These are phyloP conservation scores for Boletus rufocinnamomeus DNA, from an alignment of 768 basidiomycete genomes.

Conservation along the genomic window DNA sequence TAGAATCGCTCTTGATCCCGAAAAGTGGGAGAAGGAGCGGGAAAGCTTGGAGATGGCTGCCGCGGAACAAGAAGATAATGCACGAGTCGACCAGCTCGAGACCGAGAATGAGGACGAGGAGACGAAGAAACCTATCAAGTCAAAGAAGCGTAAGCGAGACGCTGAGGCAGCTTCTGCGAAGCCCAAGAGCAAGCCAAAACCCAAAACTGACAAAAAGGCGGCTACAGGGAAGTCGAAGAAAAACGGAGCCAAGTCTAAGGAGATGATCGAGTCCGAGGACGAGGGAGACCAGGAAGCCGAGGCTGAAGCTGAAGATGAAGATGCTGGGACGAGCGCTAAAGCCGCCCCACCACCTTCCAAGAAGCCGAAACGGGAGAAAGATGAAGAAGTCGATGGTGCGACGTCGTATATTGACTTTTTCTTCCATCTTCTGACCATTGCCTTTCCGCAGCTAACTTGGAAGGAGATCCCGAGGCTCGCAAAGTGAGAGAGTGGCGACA, in stretches of 20 bases:
- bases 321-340: constrained; percentile 52
- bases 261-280: constrained; percentile 68
- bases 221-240: constrained; percentile 44
- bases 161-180: constrained; percentile 44
- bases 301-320: constrained; percentile 48
- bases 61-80: constrained; percentile 56
- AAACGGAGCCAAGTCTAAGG: constrained; percentile 62
- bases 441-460: constrained; percentile 40
- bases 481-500: constrained; percentile 93
- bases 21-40: constrained; percentile 58
- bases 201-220: constrained; percentile 45
- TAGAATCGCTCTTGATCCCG: constrained; percentile 71
- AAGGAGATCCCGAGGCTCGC: constrained; percentile 59
- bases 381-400: constrained; percentile 63
- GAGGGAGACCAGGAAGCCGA: constrained; percentile 51
- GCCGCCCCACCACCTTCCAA: constrained; percentile 64
- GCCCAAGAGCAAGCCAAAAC: constrained; percentile 46
- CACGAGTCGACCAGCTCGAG: constrained; percentile 67
- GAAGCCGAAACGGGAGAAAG: constrained; percentile 61
- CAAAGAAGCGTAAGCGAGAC: constrained; percentile 69
- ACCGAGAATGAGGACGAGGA: constrained; percentile 55
- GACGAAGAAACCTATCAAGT: constrained; percentile 45
- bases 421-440: constrained; percentile 7
- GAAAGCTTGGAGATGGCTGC: constrained; percentile 35
- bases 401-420: constrained; percentile 5